phyloP scores from a whole-genome alignment of 1,284 basidiomycete species.

The Ceratobasidium sp. region DNA sequence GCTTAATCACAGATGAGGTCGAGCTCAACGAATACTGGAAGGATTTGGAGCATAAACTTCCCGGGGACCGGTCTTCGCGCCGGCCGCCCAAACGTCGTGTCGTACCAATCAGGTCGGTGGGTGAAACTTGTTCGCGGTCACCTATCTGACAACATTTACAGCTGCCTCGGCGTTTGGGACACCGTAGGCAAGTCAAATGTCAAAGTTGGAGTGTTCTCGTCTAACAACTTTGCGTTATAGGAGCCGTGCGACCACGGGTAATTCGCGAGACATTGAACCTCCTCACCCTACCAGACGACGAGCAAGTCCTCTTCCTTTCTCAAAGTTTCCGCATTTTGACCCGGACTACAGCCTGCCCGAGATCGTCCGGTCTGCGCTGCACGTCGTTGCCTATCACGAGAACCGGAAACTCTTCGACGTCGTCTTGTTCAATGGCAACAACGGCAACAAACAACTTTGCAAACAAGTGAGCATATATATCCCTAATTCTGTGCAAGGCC shows the following conservation, averaged over 20 bases:
- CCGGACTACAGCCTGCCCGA: constrained; percentile 12
- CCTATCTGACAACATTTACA: background rate
- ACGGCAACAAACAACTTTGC: background rate
- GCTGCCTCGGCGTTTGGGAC: no score
- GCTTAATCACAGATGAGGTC: background rate
- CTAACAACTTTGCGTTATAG: background rate
- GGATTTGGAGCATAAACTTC: background rate
- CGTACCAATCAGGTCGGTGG: constrained; percentile 15
- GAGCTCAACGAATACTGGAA: constrained; percentile 19
- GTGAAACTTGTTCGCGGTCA: background rate
- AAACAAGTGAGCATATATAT: constrained; percentile 23
- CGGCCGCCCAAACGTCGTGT: background rate
- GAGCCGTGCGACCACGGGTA: constrained; percentile 4
- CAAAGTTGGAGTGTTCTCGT: background rate
- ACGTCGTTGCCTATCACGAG: constrained; percentile 44
- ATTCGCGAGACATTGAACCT: constrained; percentile 2
- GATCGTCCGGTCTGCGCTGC: constrained; percentile 36
- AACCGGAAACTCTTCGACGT: constrained; percentile 28
- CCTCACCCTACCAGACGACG: no score
- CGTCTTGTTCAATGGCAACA: constrained; percentile 2
- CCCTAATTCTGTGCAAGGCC: background rate
- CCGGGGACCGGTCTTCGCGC: background rate
- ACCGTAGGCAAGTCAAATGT: background rate
- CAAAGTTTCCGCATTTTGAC: background rate
- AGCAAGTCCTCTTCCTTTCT: background rate